These are phyloP conservation scores for Thermomyces lanuginosus DNA, from an alignment of 2,329 filamentous ascomycete genomes.

Conservation along the genomic window DNA sequence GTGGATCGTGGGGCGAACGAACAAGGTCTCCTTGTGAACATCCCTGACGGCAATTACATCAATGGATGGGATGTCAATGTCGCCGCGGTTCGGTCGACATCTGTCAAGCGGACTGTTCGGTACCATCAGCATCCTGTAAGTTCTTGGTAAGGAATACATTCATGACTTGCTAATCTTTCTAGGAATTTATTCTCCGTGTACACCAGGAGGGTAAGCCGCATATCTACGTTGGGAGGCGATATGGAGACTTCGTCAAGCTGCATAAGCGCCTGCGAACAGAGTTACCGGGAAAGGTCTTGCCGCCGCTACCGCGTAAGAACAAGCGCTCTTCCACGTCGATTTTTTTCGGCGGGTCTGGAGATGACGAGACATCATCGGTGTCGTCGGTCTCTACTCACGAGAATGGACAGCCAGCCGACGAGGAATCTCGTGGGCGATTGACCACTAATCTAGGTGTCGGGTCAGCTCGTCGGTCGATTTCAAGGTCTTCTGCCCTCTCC, in stretches of 20 bases:
- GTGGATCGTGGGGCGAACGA: conserved; percentile 89
- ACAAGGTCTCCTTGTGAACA: conserved; percentile 67
- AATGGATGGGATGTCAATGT: conserved; percentile 98
- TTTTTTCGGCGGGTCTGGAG: conserved; percentile 43
- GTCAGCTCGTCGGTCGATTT: conserved; percentile 16
- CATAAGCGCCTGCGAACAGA: conserved; percentile 68
- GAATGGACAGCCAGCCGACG: conserved; percentile 28
- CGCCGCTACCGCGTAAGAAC: conserved; percentile 80
- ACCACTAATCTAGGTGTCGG: conserved; percentile 13
- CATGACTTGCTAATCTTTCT: neutral
- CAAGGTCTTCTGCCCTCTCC: conserved; percentile 15
- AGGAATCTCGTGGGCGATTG: conserved; percentile 6
- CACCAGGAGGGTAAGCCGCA: conserved; percentile 62
- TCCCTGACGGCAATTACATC: conserved; percentile 80
- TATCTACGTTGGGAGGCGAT: conserved; percentile 66
- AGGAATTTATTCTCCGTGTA: conserved; percentile 83
- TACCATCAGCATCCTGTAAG: conserved; percentile 81
- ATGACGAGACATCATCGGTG: conserved; percentile 62
- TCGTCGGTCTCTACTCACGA: conserved; percentile 62
- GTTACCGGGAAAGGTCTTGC: conserved; percentile 76
- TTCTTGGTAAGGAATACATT: conserved; percentile 6
- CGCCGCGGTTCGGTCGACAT: conserved; percentile 66
- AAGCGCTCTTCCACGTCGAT: conserved; percentile 55
- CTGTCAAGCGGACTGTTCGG: conserved; percentile 69
- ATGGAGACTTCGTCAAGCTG: conserved; percentile 70